Evolutionary conservation across 2,329 filamentous ascomycete species (phyloP), one percentile per base, ranked within the genome.

Genomic region (Stagonosporopsis vannaccii): DNA sequence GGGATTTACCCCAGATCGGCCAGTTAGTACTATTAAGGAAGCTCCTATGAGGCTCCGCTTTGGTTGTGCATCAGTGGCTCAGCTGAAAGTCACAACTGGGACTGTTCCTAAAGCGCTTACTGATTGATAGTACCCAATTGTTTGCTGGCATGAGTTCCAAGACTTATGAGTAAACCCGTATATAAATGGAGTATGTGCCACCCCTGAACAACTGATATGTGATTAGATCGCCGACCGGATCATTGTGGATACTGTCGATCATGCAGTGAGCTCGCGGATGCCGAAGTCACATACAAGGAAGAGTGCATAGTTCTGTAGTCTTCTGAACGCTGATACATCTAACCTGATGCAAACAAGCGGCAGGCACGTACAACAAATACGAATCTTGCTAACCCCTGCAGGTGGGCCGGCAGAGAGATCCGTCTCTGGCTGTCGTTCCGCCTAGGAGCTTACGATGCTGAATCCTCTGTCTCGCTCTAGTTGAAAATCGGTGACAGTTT

Each of bases 191-290:
- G n/a, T n/a, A n/a, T n/a, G n/a, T n/a, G n/a, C n/a, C n/a, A n/a
- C n/a, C n/a, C n/a, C n/a, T n/a, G 19, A 33, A 11, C 42, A 33
- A 23, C 2, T 11, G 28, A 3, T 30, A 25, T 23, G 17, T n/a
- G n/a, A 22, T 19, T 15, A 41, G 42, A 51, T 60, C 58, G 53
- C 44, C 58, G 49, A 60, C 47, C 44, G 43, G 11, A 33, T 46
- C 28, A 33, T n/a, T 49, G 20, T 30, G 26, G 49, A 41, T 11
- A 41, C 46, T 13, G 39, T 17, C n/a, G 42, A 47, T 22, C 17
- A 42, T 43, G 42, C 28, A 56, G 17, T 17, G 33, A 54, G 32
- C 36, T 28, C n/a, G 23, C 19, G 25, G 17, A 48, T 25, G 30
- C 35, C 26, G 22, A 42, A 32, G 30, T 25, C 36, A 20, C 6